Percentiles rank a stretch among this genome's conserved stretches.
These are phyloP conservation scores for Myrmaecium sp. DNA, from an alignment of 2,329 filamentous ascomycete genomes.

Conservation along the genomic window DNA sequence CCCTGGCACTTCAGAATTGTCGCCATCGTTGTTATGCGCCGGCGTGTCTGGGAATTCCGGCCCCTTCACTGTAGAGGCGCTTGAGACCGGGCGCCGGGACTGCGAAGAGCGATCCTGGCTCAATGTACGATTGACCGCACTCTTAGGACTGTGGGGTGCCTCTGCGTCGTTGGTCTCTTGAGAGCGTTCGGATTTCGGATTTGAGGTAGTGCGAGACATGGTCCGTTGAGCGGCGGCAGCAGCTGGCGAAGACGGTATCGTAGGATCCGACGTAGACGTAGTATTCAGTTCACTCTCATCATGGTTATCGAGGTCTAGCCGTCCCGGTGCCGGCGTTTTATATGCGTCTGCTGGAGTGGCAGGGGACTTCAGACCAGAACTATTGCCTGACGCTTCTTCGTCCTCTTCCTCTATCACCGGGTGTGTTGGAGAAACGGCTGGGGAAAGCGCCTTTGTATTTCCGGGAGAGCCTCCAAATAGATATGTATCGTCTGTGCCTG, in stretches of 20 bases:
- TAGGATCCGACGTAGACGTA: conserved; percentile 14
- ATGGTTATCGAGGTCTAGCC: conserved; percentile 9
- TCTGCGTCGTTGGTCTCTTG: conserved; percentile 2
- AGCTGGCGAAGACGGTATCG: conserved; percentile 27
- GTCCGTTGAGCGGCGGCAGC: conserved; percentile 23
- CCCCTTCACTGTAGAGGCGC: conserved; percentile 20
- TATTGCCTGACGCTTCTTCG: conserved; percentile 4
- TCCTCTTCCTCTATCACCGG: conserved; percentile 2
- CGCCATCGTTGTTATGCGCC: no score
- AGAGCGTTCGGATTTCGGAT: no score
- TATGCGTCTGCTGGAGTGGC: conserved; percentile 25
- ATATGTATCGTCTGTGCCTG: conserved; percentile 29
- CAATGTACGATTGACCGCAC: conserved; percentile 1
- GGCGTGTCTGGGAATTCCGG: conserved; percentile 2
- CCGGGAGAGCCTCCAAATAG: conserved; percentile 22
- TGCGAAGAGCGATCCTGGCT: conserved; percentile 4
- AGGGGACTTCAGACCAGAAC: conserved; percentile 13
- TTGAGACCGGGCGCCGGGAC: conserved; percentile 17
- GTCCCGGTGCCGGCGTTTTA: conserved; percentile 21
- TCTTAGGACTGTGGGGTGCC: neutral
- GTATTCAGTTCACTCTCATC: conserved; percentile 10
- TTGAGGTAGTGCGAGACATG: conserved; percentile 8
- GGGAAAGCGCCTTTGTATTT: conserved; percentile 9
- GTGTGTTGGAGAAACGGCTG: no score
- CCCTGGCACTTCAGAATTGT: no score